phyloP scores from a whole-genome alignment of 345 rosid genomes.

The Pistacia atlantica region DNA sequence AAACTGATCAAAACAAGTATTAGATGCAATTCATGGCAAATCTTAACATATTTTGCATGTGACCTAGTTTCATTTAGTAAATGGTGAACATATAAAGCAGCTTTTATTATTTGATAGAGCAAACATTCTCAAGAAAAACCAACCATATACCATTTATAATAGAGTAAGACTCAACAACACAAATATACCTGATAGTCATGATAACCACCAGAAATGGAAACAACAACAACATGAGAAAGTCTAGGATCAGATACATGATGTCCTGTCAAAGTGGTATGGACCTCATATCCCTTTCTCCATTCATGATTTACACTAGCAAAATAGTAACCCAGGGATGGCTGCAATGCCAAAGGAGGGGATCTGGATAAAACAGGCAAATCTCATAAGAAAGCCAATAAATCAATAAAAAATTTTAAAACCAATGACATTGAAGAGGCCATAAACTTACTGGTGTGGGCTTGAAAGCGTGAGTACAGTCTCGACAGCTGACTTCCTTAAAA shows the following conservation, averaged over 20 bases:
- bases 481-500: slow-evolving; percentile 73
- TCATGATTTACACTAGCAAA: slow-evolving; percentile 71
- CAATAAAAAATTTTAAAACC: slow-evolving; percentile 20
- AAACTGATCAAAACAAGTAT: background rate
- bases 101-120: slow-evolving; percentile 1
- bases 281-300: slow-evolving; percentile 85
- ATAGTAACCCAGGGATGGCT: slow-evolving; percentile 93
- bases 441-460: slow-evolving; percentile 92
- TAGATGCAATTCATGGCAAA: background rate
- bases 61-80: background rate
- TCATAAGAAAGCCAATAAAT: slow-evolving; percentile 27
- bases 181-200: slow-evolving; percentile 83
- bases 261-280: slow-evolving; percentile 54
- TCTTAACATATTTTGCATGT: background rate
- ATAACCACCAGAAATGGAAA: slow-evolving; percentile 91
- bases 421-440: slow-evolving; percentile 23
- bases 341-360: slow-evolving; percentile 95
- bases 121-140: slow-evolving; percentile 6
- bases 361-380: slow-evolving; percentile 52
- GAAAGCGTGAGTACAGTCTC: slow-evolving; percentile 92
- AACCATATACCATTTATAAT: background rate
- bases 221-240: slow-evolving; percentile 75
- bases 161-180: slow-evolving; percentile 14
- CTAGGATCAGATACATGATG: slow-evolving; percentile 52
- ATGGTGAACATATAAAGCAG: background rate